Conservation (phyloP, 768 basidiomycete genomes). For the Collybia nuda region DNA sequence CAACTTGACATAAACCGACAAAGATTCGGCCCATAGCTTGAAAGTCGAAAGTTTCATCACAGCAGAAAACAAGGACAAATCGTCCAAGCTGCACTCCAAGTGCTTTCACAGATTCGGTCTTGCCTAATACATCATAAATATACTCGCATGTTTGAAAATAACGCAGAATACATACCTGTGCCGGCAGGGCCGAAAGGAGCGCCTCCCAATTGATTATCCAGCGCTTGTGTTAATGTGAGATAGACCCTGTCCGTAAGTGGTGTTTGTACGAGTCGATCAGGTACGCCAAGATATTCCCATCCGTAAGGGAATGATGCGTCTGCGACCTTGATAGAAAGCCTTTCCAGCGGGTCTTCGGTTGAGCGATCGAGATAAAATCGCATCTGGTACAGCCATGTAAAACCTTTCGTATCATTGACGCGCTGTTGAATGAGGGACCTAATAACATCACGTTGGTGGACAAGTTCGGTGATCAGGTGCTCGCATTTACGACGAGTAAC, state of each 20-base stretch:
- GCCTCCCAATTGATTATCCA: conserved; percentile 93
- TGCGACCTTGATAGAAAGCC: conserved; percentile 80
- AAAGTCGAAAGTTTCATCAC: conserved; percentile 99
- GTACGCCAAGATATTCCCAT: conserved; percentile 98
- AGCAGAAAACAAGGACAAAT: conserved; percentile 99
- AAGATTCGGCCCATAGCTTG: conserved; percentile 99
- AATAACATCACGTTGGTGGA: conserved; percentile 95
- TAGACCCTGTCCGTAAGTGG: conserved; percentile 97
- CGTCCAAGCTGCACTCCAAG: conserved; percentile 96
- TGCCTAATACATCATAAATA: conserved; percentile 43
- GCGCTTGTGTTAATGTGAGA: conserved; percentile 92
- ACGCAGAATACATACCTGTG: conserved; percentile 57
- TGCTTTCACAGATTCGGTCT: conserved; percentile 99
- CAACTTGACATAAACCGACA: conserved; percentile 97
- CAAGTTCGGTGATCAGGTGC: conserved; percentile 97
- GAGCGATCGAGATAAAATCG: conserved; percentile 87
- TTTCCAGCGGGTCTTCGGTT: conserved; percentile 74
- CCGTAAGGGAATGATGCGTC: conserved; percentile 95
- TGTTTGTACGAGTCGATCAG: conserved; percentile 96
- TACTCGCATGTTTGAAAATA: background rate
- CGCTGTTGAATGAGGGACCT: conserved; percentile 72
- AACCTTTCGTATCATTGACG: conserved; percentile 65
- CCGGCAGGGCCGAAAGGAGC: conserved; percentile 98
- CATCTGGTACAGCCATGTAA: conserved; percentile 98
- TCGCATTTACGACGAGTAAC: conserved; percentile 98